Conservation (phyloP, 768 basidiomycete genomes). For the Brasilioporus rufonigricans region DNA sequence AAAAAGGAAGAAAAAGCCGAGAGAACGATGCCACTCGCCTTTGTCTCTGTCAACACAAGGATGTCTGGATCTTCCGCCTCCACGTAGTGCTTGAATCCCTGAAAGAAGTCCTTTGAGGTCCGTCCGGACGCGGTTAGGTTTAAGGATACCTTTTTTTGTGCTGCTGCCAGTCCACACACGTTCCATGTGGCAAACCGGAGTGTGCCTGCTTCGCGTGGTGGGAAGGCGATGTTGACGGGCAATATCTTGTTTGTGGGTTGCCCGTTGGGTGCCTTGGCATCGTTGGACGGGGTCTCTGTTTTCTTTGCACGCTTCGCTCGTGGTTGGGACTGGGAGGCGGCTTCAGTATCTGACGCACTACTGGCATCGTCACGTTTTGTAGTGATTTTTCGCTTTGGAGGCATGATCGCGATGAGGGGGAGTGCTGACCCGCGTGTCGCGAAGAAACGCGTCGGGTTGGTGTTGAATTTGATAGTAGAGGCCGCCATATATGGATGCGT, state of each 20-base stretch:
- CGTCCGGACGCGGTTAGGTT: background rate
- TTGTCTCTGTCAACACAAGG: slow-evolving; percentile 83
- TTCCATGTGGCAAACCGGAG: slow-evolving; percentile 73
- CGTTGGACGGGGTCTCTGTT: slow-evolving; percentile 15
- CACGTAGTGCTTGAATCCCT: slow-evolving; percentile 82
- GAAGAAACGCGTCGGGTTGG: background rate
- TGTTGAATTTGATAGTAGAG: background rate
- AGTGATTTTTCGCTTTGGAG: slow-evolving; percentile 29
- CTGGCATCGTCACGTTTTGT: slow-evolving; percentile 35
- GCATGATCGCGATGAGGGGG: slow-evolving; percentile 19
- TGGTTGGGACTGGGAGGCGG: slow-evolving; percentile 17
- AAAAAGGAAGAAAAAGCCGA: slow-evolving; percentile 3
- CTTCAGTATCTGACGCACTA: slow-evolving; percentile 32
- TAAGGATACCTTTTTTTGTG: slow-evolving; percentile 67
- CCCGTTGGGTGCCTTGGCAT: slow-evolving; percentile 35
- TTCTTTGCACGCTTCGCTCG: slow-evolving; percentile 28
- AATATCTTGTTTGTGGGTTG: slow-evolving; percentile 76
- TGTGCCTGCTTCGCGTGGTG: slow-evolving; percentile 45
- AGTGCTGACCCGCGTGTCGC: background rate
- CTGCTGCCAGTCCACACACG: slow-evolving; percentile 71
- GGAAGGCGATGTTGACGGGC: slow-evolving; percentile 60
- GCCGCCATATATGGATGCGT: slow-evolving; percentile 1
- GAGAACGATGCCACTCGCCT: slow-evolving; percentile 39
- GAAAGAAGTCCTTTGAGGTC: background rate
- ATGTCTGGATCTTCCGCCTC: slow-evolving; percentile 87